Evolutionary conservation across 495 filamentous ascomycete species (phyloP).

Genomic region (Annulohypoxylon stygium): DNA sequence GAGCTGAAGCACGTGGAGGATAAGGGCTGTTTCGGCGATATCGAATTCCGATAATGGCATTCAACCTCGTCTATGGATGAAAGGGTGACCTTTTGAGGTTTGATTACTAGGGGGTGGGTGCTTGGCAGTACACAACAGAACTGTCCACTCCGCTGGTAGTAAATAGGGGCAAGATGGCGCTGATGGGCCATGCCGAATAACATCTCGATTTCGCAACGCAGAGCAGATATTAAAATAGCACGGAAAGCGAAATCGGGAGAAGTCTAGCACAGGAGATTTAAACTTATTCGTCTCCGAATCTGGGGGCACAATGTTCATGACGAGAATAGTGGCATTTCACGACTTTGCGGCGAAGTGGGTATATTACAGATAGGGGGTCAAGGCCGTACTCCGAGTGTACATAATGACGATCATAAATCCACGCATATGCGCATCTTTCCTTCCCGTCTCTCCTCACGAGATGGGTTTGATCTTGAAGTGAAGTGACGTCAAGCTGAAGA

Average conservation of each 20-base stretch:
- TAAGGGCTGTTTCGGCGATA: constrained; percentile 83
- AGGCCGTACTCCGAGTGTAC: constrained; percentile 47
- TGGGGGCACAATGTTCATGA: constrained; percentile 36
- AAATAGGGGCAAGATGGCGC: constrained; percentile 16
- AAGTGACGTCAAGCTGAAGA: constrained; percentile 94
- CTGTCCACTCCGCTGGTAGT: constrained; percentile 19
- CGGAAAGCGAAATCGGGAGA: constrained; percentile 11
- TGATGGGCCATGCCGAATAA: constrained; percentile 5
- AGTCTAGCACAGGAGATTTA: constrained; percentile 4
- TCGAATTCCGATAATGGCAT: constrained; percentile 87
- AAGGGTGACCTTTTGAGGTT: constrained; percentile 23
- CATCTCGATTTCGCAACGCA: constrained; percentile 16
- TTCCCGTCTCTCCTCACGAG: constrained; percentile 50
- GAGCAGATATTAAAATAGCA: not conserved
- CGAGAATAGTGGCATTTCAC: constrained; percentile 42
- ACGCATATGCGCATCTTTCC: constrained; percentile 17
- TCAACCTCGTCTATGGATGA: constrained; percentile 18
- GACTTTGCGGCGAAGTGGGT: constrained; percentile 44
- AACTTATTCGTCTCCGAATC: constrained; percentile 9
- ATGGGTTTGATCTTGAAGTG: constrained; percentile 99
- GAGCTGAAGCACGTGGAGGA: constrained; percentile 90
- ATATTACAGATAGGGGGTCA: constrained; percentile 45
- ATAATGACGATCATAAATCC: constrained; percentile 41
- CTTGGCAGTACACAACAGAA: constrained; percentile 7
- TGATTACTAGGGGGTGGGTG: constrained; percentile 9